Evolutionary conservation across 1,284 basidiomycete species (phyloP).

Genomic region (Ustilago hordei): DNA sequence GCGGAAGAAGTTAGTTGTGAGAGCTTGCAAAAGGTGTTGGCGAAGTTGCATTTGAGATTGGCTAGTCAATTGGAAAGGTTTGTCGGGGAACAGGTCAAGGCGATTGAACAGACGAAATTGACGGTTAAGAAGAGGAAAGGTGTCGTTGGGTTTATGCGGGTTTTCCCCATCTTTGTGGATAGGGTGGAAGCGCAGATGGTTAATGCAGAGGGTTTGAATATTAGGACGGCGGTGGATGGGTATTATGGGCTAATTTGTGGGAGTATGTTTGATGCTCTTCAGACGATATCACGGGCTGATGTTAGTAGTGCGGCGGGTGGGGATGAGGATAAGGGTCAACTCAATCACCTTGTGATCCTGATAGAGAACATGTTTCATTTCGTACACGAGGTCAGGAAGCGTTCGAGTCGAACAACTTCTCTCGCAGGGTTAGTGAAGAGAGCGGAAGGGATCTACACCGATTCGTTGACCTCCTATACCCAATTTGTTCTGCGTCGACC

Average conservation of each 20-base stretch:
- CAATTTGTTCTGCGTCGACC: slow-evolving; percentile 87
- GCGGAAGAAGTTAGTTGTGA: slow-evolving; percentile 82
- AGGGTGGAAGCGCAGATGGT: slow-evolving; percentile 88
- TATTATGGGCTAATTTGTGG: slow-evolving; percentile 89
- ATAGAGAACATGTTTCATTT: slow-evolving; percentile 98
- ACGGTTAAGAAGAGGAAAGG: slow-evolving; percentile 92
- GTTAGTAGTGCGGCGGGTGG: slow-evolving; percentile 72
- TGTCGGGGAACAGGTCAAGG: slow-evolving; percentile 80
- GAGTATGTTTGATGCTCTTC: slow-evolving; percentile 89
- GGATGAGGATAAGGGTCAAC: slow-evolving; percentile 84
- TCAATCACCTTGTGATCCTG: slow-evolving; percentile 95
- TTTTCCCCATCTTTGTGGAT: slow-evolving; percentile 88
- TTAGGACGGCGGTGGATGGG: slow-evolving; percentile 81
- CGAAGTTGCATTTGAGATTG: slow-evolving; percentile 78
- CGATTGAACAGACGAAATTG: slow-evolving; percentile 82
- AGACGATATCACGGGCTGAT: slow-evolving; percentile 91
- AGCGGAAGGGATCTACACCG: slow-evolving; percentile 86
- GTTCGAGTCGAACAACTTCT: slow-evolving; percentile 70
- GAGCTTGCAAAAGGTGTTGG: slow-evolving; percentile 80
- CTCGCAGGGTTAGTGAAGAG: slow-evolving; percentile 78
- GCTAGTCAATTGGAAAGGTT: slow-evolving; percentile 51
- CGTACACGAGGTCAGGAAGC: slow-evolving; percentile 80
- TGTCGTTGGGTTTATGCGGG: slow-evolving; percentile 90
- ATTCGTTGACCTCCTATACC: slow-evolving; percentile 86
- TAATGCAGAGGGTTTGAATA: slow-evolving; percentile 76